Conservation (phyloP, 768 basidiomycete species). For the Hericium rajendrae region DNA sequence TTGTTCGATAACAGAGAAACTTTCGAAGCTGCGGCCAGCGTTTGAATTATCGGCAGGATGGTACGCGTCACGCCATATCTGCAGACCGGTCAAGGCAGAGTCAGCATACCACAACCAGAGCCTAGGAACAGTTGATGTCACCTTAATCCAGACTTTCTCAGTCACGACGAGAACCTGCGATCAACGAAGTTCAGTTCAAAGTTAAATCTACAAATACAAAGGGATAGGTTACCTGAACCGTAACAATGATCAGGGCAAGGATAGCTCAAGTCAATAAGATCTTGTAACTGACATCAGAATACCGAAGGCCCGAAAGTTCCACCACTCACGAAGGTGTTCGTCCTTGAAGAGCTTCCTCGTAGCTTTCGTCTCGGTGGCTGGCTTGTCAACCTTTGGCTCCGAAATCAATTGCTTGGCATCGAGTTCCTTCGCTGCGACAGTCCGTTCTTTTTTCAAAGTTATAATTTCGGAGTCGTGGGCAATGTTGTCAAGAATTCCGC, state of each 20-base stretch:
- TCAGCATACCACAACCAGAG: neutral
- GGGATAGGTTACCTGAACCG: conserved; percentile 23
- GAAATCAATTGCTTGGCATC: conserved; percentile 20
- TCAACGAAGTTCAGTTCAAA: neutral
- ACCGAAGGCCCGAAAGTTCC: neutral
- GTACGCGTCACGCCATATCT: conserved; percentile 60
- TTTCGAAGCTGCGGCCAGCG: conserved; percentile 10
- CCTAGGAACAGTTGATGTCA: conserved; percentile 14
- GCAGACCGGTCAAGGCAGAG: neutral
- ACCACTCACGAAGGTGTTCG: conserved; percentile 61
- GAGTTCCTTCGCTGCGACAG: conserved; percentile 10
- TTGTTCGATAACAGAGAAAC: conserved; percentile 17
- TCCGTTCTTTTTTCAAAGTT: conserved; percentile 33
- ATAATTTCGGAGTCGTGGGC: conserved; percentile 36
- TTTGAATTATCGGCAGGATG: conserved; percentile 7
- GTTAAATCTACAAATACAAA: neutral
- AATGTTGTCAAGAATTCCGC: conserved; percentile 57
- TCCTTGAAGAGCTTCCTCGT: conserved; percentile 71
- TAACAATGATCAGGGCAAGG: conserved; percentile 36
- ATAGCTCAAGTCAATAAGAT: conserved; percentile 57
- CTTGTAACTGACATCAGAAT: neutral
- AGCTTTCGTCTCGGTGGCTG: conserved; percentile 37
- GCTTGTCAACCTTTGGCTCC: conserved; percentile 18
- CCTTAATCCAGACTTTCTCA: conserved; percentile 73
- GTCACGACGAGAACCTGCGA: conserved; percentile 40